Base-by-base conservation (phyloP, 1,139 yeast genomes). In the Citeromyces hawaiiensis region DNA sequence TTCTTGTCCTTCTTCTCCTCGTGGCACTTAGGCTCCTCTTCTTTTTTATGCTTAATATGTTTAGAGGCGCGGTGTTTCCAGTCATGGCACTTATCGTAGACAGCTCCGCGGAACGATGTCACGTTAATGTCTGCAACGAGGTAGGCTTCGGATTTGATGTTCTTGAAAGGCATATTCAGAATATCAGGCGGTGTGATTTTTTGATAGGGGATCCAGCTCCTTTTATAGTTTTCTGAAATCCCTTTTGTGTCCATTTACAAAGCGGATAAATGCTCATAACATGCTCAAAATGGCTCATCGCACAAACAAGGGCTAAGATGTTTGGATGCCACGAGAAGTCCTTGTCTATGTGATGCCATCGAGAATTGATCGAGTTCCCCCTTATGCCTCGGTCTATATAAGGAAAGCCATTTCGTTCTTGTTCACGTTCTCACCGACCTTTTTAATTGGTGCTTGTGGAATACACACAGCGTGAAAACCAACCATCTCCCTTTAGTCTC, bases 1-100 rank as follows among this genome's bases (percentile, higher is more conserved):
- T 30, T 30, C 11, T 30, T 30, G 17, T 30, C 34, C 34, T 30
- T 30, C 34, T 30, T 30, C 34, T 30, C 17, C 17, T 30, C 17
- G 17, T 30, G 17, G 8, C 10, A 14, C 16, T 30, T n/a, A 7
- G 15, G 15, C 17, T 30, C 17, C 17, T 30, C 17, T 10, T 30
- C 17, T 30, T 30, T 30, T 9, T 30, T 30, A 23, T 23, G 27
- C 17, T 13, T 16, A 10, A 16, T 16, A 17, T 30, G 34, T 10
- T 30, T 16, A 7, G 17, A 16, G 34, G 17, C 15, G 16, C 34
- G 34, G 3, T 30, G 7, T 9, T 16, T 30, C 34, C 34, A 30
- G 9, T 30, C 34, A 16, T 30, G 15, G 17, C 34, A 30, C 34
- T 30, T 30, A 10, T 30, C 34, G 17, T 14, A 30, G 34, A 30